Evolutionary conservation across 345 rosid genomes (phyloP), one percentile per base, ranked within the genome.

Genomic region (Stellera chamaejasme): DNA sequence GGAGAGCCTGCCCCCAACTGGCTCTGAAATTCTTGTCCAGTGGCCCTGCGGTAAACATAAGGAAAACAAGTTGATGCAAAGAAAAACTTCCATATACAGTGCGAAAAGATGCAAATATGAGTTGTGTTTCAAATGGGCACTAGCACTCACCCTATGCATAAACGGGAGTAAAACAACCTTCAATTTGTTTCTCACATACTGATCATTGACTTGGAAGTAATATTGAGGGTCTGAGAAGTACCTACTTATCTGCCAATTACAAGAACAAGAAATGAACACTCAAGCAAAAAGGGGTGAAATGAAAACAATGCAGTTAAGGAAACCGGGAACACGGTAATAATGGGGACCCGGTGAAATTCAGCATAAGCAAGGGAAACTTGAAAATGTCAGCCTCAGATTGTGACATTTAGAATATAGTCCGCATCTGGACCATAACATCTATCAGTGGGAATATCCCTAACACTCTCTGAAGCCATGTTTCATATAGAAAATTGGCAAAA

Each of bases 151-250:
- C 82, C 99, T 79, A 76, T 93, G 97, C 60, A 89, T 76, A 66
- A 93, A 89, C 11, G 99, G 97, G 61, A 93, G 72, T 43, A 93
- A 74, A 67, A 89, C 86, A 65, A 93, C 84, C 80, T 87, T 93
- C 79, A 93, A 72, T 62, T 93, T 93, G 92, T 93, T 93, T 81
- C 85, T 93, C 74, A 89, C 97, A 49, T 93, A 92, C 43, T 85
- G 93, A 51, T 85, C 96, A 76, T 85, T 91, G 68, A 91, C 98
- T 91, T 91, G 98, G 70, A 88, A 91, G 64, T 91, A 88, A 76
- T 91, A 88, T 58, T 91, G 96, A 13, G 96, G 98, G 74, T 93
- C 99, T 39, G 97, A 93, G 69, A 93, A 87, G 59, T 80, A 87
- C 36, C 94, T 69, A 61, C 85, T 87, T 67, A 93, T 89, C 97